Evolutionary conservation across 2,329 filamentous ascomycete genomes (phyloP).

Genomic region (Penicillium sp.): DNA sequence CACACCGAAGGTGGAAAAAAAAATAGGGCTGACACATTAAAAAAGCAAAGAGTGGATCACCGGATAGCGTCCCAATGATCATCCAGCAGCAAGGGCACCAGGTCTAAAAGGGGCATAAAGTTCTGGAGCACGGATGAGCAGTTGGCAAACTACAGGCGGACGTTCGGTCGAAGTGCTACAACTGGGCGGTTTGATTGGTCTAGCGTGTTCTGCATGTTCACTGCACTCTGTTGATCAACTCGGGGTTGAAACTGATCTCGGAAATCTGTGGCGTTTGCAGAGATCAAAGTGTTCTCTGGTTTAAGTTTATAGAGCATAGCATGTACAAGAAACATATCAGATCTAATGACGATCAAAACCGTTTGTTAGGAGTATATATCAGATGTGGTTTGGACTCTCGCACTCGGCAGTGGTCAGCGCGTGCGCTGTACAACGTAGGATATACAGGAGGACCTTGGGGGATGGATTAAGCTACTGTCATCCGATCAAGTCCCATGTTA

Average conservation of each 20-base stretch:
- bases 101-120: background rate
- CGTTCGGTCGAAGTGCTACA: background rate
- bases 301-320: background rate
- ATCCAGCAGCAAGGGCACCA: background rate
- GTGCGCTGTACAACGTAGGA: background rate
- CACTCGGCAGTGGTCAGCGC: background rate
- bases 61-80: conserved; percentile 9
- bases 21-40: background rate
- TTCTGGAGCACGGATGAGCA: background rate
- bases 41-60: conserved; percentile 13
- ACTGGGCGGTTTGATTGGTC: conserved; percentile 9
- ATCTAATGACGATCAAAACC: background rate
- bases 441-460: background rate
- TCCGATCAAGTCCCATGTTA: background rate
- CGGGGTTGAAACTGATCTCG: background rate
- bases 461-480: background rate
- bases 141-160: conserved; percentile 8
- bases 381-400: background rate
- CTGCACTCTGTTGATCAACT: conserved; percentile 5
- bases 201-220: background rate
- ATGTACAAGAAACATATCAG: background rate
- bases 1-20: background rate
- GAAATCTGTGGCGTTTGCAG: background rate
- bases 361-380: background rate
- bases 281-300: background rate